Percentiles rank a stretch among this genome's conserved stretches.
Conservation (phyloP, 2,329 filamentous ascomycete genomes). For the Calonectria pteridis region DNA sequence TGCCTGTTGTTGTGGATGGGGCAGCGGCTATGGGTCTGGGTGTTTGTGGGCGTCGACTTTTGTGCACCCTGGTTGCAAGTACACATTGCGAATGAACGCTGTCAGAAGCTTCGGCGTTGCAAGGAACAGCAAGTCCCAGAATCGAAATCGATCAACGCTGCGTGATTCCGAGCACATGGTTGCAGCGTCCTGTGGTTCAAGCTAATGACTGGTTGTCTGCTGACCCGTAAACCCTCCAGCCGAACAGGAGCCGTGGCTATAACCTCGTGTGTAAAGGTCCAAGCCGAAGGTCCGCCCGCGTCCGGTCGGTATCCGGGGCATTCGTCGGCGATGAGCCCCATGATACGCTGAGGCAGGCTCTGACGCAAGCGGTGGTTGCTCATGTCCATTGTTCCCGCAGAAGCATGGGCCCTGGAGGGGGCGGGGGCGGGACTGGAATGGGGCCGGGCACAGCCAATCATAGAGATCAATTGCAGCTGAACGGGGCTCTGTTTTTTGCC, state of each 20-base stretch:
- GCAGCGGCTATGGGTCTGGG: slow-evolving; percentile 10
- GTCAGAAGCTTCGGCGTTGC: slow-evolving; percentile 1
- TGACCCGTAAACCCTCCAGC: slow-evolving; percentile 28
- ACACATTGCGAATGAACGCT: not conserved
- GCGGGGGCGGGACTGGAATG: slow-evolving; percentile 10
- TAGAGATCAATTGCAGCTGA: slow-evolving; percentile 30
- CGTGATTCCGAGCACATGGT: slow-evolving; percentile 14
- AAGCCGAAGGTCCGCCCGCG: slow-evolving; percentile 41
- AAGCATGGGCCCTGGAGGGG: slow-evolving; percentile 14
- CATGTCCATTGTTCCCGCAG: slow-evolving; percentile 25
- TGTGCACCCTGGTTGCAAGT: not conserved
- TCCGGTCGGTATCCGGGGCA: slow-evolving; percentile 46
- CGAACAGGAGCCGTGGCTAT: slow-evolving; percentile 34
- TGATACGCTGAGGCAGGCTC: slow-evolving; percentile 28
- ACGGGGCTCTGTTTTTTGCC: slow-evolving; percentile 34
- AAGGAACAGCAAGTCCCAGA: not conserved
- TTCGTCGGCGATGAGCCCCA: slow-evolving; percentile 39
- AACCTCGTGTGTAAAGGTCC: slow-evolving; percentile 35
- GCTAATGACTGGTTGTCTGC: not conserved
- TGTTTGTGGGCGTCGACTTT: slow-evolving; percentile 3
- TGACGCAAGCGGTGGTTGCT: slow-evolving; percentile 39
- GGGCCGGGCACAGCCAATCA: slow-evolving; percentile 31
- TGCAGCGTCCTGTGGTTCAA: not conserved
- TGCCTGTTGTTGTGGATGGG: not conserved
- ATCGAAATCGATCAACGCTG: not conserved